Evolutionary conservation across 1,284 basidiomycete genomes (phyloP).

Genomic region (Rugosomyces carneus): DNA sequence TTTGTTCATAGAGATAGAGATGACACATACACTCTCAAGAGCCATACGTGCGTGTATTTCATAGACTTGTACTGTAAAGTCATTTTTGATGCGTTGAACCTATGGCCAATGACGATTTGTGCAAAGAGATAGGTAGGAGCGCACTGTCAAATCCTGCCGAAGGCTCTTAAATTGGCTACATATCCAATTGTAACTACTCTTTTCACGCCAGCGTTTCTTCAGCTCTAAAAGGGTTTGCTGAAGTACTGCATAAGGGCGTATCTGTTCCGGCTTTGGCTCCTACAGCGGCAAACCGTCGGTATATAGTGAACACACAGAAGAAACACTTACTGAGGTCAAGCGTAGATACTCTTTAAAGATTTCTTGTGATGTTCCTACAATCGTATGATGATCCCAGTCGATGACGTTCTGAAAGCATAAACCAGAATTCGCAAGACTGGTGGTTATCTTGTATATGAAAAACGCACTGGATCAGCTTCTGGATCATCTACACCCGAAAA

Average conservation of each 20-base stretch:
- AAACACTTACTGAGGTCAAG: slow-evolving; percentile 73
- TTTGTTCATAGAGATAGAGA: not conserved
- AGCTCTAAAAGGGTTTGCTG: slow-evolving; percentile 84
- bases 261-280: slow-evolving; percentile 94
- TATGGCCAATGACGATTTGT: slow-evolving; percentile 26
- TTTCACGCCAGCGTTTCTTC: slow-evolving; percentile 85
- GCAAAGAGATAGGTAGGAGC: slow-evolving; percentile 25
- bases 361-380: slow-evolving; percentile 85
- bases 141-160: slow-evolving; percentile 93
- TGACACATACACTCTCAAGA: slow-evolving; percentile 72
- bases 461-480: slow-evolving; percentile 62
- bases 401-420: slow-evolving; percentile 71
- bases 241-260: slow-evolving; percentile 84
- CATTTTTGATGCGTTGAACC: slow-evolving; percentile 99
- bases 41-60: slow-evolving; percentile 98
- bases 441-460: slow-evolving; percentile 4
- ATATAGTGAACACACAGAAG: not conserved
- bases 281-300: slow-evolving; percentile 25
- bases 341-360: slow-evolving; percentile 96
- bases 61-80: slow-evolving; percentile 96
- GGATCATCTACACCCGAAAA: slow-evolving; percentile 52
- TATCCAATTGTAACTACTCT: slow-evolving; percentile 86
- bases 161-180: slow-evolving; percentile 98
- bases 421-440: slow-evolving; percentile 9
- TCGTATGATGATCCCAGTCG: slow-evolving; percentile 94